These are phyloP conservation scores for Thermoascus crustaceus DNA, from an alignment of 2,329 filamentous ascomycete genomes.

Conservation along the genomic window DNA sequence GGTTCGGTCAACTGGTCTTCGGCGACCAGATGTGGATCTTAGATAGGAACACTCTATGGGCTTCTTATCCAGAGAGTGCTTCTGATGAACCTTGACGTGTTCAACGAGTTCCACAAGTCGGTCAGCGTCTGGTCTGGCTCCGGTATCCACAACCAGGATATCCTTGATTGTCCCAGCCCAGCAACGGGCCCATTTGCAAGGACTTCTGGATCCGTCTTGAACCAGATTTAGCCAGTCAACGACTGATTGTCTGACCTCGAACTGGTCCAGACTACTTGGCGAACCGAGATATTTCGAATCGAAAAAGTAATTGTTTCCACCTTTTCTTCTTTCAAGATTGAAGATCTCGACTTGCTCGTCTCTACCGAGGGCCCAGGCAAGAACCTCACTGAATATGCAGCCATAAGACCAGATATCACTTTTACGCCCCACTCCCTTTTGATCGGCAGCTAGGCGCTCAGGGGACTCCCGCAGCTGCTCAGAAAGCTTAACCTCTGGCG, in stretches of 20 bases:
- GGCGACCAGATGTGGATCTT: not conserved
- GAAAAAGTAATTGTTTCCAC: conserved; percentile 1
- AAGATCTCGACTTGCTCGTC: not conserved
- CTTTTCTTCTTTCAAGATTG: not conserved
- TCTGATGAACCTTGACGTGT: not conserved
- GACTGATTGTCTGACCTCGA: not conserved
- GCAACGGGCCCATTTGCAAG: not conserved
- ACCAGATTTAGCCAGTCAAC: not conserved
- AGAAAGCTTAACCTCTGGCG: too few species aligned
- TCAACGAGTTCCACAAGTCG: not conserved
- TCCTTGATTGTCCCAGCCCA: not conserved
- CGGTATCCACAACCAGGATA: not conserved
- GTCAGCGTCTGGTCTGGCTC: not conserved
- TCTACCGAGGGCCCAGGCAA: conserved; percentile 4
- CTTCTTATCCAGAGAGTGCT: not conserved
- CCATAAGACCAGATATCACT: conserved; percentile 17
- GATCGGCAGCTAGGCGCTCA: too few species aligned
- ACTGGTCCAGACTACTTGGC: not conserved
- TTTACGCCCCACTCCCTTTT: too few species aligned
- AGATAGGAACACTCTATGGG: not conserved
- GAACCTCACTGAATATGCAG: conserved; percentile 13
- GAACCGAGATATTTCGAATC: not conserved
- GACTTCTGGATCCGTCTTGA: not conserved
- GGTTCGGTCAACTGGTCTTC: not conserved
- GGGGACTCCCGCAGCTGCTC: too few species aligned